Percentiles rank a stretch among this genome's conserved stretches.
These are phyloP conservation scores for Gamarada debralockiae DNA, from an alignment of 495 filamentous ascomycete species.

Conservation along the genomic window DNA sequence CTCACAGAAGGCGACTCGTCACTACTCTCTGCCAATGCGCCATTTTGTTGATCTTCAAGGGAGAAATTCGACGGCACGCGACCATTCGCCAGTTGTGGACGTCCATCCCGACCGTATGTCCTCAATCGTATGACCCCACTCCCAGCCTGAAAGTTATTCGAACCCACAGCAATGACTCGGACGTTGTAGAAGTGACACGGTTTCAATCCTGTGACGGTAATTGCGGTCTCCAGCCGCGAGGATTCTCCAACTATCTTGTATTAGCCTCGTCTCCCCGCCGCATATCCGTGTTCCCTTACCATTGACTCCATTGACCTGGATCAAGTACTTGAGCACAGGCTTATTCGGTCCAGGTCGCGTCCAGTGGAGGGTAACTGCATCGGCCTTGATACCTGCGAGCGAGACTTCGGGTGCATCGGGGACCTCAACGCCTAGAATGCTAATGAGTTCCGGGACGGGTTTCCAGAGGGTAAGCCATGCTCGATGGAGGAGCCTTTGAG, in stretches of 20 bases:
- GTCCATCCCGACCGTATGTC: slow-evolving; percentile 53
- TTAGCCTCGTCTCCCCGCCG: slow-evolving; percentile 16
- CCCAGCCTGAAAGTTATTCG: slow-evolving; percentile 85
- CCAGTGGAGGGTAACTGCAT: slow-evolving; percentile 90
- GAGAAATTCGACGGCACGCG: slow-evolving; percentile 50
- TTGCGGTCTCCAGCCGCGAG: slow-evolving; percentile 75
- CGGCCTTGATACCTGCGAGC: slow-evolving; percentile 82
- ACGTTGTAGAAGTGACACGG: slow-evolving; percentile 89
- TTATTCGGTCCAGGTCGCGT: slow-evolving; percentile 73
- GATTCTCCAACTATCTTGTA: slow-evolving; percentile 72
- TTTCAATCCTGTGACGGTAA: slow-evolving; percentile 80
- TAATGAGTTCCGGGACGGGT: slow-evolving; percentile 84
- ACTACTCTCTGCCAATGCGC: slow-evolving; percentile 34
- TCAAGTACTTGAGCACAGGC: slow-evolving; percentile 79
- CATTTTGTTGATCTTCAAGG: slow-evolving; percentile 38
- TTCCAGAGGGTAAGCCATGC: slow-evolving; percentile 84
- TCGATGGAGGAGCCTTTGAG: slow-evolving; percentile 68
- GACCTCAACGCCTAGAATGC: slow-evolving; percentile 87
- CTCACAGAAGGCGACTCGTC: slow-evolving; percentile 29
- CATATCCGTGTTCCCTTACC: slow-evolving; percentile 46
- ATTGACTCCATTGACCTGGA: slow-evolving; percentile 90
- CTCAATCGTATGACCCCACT: slow-evolving; percentile 80
- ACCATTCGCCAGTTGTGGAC: slow-evolving; percentile 50
- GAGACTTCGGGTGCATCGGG: slow-evolving; percentile 86
- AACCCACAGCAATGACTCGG: slow-evolving; percentile 82